Conservation (phyloP, 2,329 filamentous ascomycete genomes). For the Amauroascus verrucosus region DNA sequence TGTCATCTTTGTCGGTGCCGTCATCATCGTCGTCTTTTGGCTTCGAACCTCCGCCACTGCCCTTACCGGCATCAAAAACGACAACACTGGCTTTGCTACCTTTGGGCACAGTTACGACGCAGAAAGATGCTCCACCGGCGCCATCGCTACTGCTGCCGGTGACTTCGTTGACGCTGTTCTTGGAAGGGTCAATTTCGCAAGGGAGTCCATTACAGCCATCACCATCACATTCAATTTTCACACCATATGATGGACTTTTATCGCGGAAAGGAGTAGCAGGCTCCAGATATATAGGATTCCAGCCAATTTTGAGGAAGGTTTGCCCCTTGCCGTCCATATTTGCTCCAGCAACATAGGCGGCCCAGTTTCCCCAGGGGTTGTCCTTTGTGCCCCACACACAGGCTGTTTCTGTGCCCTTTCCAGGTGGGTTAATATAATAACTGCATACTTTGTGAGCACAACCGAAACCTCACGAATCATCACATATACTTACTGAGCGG, state of each 20-base stretch:
- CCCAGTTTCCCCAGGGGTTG: slow-evolving; percentile 63
- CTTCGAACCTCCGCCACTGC: slow-evolving; percentile 26
- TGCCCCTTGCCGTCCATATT: slow-evolving; percentile 56
- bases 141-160: slow-evolving; percentile 48
- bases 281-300: slow-evolving; percentile 64
- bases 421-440: slow-evolving; percentile 70
- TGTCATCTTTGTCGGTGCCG: neutral
- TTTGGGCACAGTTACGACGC: slow-evolving; percentile 63
- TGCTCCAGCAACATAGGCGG: slow-evolving; percentile 63
- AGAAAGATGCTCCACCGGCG: slow-evolving; percentile 60
- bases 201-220: slow-evolving; percentile 62
- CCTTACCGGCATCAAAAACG: slow-evolving; percentile 41
- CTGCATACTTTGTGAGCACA: slow-evolving; percentile 31
- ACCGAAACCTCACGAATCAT: neutral
- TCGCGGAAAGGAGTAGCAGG: slow-evolving; percentile 43
- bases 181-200: slow-evolving; percentile 57
- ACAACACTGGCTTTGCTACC: slow-evolving; percentile 59
- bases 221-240: slow-evolving; percentile 59
- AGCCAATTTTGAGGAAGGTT: slow-evolving; percentile 65
- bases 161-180: slow-evolving; percentile 48
- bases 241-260: slow-evolving; percentile 53
- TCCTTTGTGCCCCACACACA: slow-evolving; percentile 61
- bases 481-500: slow-evolving; percentile 56
- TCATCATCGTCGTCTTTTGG: neutral
- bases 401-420: slow-evolving; percentile 47